phyloP scores from a whole-genome alignment of 2,329 filamentous ascomycete species.

The Phaeosphaeria sp. region DNA sequence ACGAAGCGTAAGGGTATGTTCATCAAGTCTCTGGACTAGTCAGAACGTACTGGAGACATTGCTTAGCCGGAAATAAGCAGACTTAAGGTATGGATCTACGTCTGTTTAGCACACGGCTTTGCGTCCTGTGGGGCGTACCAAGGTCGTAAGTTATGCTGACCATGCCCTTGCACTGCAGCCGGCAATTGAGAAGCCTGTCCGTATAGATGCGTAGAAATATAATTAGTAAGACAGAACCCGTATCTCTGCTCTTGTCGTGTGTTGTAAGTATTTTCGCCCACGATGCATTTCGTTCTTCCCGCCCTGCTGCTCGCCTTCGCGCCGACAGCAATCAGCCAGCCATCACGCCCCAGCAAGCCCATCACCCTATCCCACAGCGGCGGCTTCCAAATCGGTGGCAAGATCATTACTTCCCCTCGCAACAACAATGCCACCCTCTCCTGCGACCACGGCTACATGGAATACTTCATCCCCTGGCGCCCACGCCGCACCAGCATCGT shows the following conservation, averaged over 20 bases:
- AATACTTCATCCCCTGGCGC: constrained; percentile 33
- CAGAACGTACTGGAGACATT: background rate
- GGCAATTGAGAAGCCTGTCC: background rate
- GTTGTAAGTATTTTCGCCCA: background rate
- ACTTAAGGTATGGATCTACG: background rate
- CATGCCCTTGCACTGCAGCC: background rate
- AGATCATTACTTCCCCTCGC: constrained; percentile 15
- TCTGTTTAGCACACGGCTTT: background rate
- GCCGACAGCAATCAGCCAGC: background rate
- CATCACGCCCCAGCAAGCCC: constrained; percentile 10
- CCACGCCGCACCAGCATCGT: constrained; percentile 29
- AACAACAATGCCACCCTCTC: constrained; percentile 24
- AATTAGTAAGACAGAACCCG: background rate
- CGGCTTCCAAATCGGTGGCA: constrained; percentile 36
- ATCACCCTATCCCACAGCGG: constrained; percentile 25
- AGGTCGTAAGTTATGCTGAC: background rate
- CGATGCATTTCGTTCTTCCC: background rate
- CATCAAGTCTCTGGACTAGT: background rate
- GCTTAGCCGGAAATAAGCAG: background rate
- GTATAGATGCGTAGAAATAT: background rate
- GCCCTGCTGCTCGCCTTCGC: background rate
- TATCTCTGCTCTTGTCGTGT: background rate
- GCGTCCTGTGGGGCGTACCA: background rate
- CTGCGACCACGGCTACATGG: constrained; percentile 38
- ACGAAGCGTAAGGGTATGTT: background rate